phyloP scores from a whole-genome alignment of 1,139 yeast genomes.

The Kurtzmaniella quercitrusa region DNA sequence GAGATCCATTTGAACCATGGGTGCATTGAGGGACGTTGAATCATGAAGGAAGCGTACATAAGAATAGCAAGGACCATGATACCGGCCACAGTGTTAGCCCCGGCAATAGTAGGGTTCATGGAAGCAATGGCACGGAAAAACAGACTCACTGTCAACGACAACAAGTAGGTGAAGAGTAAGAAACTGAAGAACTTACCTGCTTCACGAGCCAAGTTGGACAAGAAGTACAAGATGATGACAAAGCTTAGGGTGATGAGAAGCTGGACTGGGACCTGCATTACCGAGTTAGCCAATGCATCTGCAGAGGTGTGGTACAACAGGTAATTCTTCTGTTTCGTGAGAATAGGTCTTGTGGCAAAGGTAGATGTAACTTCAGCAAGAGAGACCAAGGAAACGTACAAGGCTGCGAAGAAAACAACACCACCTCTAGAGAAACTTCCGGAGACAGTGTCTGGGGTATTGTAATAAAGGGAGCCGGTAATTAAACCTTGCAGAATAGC shows the following conservation, averaged over 20 bases:
- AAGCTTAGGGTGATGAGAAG: conserved; percentile 41
- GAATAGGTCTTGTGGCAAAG: conserved; percentile 49
- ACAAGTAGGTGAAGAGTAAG: conserved; percentile 36
- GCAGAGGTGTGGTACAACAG: conserved; percentile 57
- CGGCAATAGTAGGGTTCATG: conserved; percentile 39
- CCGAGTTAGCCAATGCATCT: conserved; percentile 46
- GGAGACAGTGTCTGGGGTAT: conserved; percentile 31
- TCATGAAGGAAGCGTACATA: conserved; percentile 52
- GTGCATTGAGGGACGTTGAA: conserved; percentile 56
- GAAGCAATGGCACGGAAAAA: conserved; percentile 51
- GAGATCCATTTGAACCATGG: conserved; percentile 67
- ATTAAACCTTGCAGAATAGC: conserved; percentile 49
- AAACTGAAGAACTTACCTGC: conserved; percentile 55
- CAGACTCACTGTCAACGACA: conserved; percentile 30
- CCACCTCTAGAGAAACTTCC: conserved; percentile 63
- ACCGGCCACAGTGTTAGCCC: conserved; percentile 52
- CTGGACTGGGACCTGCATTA: conserved; percentile 47
- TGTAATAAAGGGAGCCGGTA: conserved; percentile 48
- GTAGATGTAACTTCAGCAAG: conserved; percentile 48
- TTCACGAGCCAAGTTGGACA: conserved; percentile 44
- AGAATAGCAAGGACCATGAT: conserved; percentile 42
- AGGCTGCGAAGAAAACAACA: conserved; percentile 46
- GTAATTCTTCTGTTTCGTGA: conserved; percentile 54
- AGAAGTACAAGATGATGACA: conserved; percentile 45
- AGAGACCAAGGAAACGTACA: conserved; percentile 53